Evolutionary conservation across 1,284 basidiomycete species (phyloP).

Genomic region (Rhodotorula sp.): DNA sequence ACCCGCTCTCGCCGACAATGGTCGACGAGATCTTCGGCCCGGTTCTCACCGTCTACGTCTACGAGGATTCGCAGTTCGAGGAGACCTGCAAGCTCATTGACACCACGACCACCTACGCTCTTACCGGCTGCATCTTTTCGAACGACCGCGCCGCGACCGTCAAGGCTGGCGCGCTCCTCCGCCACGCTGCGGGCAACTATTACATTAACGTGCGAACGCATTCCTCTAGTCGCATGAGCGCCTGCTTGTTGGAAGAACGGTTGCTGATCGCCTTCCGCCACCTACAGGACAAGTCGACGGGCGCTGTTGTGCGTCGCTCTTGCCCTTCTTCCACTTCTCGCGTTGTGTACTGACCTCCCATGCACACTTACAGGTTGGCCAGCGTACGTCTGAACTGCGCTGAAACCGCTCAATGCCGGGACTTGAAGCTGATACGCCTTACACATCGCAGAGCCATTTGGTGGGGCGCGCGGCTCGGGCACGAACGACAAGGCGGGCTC

Average conservation of each 20-base stretch:
- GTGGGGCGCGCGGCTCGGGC: slow-evolving; percentile 61
- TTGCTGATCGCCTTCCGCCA: background rate
- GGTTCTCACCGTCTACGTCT: slow-evolving; percentile 89
- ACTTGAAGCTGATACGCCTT: background rate
- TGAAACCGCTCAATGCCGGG: background rate
- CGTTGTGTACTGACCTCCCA: no score
- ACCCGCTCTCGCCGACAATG: slow-evolving; percentile 89
- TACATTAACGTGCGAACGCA: slow-evolving; percentile 77
- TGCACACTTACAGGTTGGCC: background rate
- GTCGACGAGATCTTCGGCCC: slow-evolving; percentile 97
- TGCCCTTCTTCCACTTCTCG: background rate
- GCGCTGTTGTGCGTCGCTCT: background rate
- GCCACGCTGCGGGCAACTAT: slow-evolving; percentile 77
- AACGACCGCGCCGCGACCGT: slow-evolving; percentile 74
- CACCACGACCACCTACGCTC: slow-evolving; percentile 80
- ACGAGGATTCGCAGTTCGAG: slow-evolving; percentile 78
- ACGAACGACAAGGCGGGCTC: slow-evolving; percentile 96
- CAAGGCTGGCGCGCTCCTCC: slow-evolving; percentile 69
- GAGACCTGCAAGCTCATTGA: slow-evolving; percentile 86
- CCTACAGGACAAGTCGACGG: slow-evolving; percentile 10
- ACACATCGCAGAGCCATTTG: background rate
- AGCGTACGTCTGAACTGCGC: background rate
- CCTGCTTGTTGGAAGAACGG: no score
- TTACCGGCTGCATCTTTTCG: slow-evolving; percentile 84
- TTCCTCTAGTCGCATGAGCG: no score